Base-by-base conservation (phyloP, 495 filamentous ascomycete species). In the Xylaria grammica region DNA sequence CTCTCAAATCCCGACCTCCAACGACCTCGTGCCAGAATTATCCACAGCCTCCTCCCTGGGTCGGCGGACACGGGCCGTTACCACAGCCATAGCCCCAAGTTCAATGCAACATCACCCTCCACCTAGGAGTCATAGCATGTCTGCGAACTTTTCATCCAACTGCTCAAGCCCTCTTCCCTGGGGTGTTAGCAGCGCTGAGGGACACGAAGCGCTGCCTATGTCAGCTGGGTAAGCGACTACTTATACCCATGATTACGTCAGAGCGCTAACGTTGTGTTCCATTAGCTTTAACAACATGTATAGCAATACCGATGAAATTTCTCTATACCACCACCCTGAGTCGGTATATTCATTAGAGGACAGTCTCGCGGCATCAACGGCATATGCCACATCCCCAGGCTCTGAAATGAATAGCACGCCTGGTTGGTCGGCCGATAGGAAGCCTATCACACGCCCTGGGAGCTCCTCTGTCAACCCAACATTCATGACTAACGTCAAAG, bases 101-200 rank as follows among this genome's bases (percentile, higher is more conserved):
- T 40, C 65, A 17, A 49, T 71, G 46, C 69, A 67, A 22, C 58
- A 56, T 9, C 69, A 71, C 59, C 8, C 67, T 65, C 32, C 67
- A 65, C 62, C 63, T 68, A 60, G 65, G 67, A 74, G 69, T 34
- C 68, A 74, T 48, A 74, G 72, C 63, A 70, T 74, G 65, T 68
- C 72, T 10, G 69, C 65, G 10, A 57, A 67, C 5, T 71, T 68
- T 26, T 48, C 69, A 29, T 67, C 71, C 22, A 65, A 59, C 40
- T 62, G 67, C 53, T 50, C 67, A 4, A 68, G 63, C 24, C 69
- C 72, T 8, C 67, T 72, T 64, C 59, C 69, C 8, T 74, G 72
- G 72, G 66, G 63, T 44, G 54, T 63, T 6, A 62, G 61, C n/a
- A 44, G 62, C 29, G 62, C 69, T 6, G 44, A 67, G 38, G 69